Evolutionary conservation across 306 rosid species (phyloP).

Genomic region (Cicer cuneatum): DNA sequence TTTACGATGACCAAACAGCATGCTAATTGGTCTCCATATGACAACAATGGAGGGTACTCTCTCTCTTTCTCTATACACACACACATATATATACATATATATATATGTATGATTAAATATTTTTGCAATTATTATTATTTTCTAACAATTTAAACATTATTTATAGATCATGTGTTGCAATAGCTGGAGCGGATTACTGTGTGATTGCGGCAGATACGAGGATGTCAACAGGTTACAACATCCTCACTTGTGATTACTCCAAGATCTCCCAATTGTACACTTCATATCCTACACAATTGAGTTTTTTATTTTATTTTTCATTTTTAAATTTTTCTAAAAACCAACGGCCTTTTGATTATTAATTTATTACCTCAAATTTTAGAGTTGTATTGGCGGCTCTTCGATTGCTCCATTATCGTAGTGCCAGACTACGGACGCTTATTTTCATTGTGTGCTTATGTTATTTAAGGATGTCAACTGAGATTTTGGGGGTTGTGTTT

Average conservation of each 20-base stretch:
- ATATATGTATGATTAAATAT: too few species aligned
- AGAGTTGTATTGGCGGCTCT: background rate
- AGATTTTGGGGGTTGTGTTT: background rate
- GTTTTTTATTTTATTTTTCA: background rate
- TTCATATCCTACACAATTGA: too few species aligned
- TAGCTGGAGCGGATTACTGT: slow-evolving; percentile 95
- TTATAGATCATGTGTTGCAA: slow-evolving; percentile 83
- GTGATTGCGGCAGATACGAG: slow-evolving; percentile 95
- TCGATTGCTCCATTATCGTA: background rate
- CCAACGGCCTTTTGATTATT: background rate
- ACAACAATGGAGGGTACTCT: slow-evolving; percentile 94
- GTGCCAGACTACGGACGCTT: background rate
- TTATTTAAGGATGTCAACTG: slow-evolving; percentile 22
- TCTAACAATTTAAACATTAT: background rate
- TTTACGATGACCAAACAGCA: slow-evolving; percentile 77
- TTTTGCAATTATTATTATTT: too few species aligned
- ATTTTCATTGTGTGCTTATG: background rate
- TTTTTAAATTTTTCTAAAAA: background rate
- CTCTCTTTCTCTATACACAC: background rate
- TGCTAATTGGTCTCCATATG: slow-evolving; percentile 94
- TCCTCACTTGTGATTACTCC: slow-evolving; percentile 94
- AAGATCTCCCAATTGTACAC: slow-evolving; percentile 76
- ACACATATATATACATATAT: too few species aligned
- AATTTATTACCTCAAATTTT: slow-evolving; percentile 1
- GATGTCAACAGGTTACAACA: slow-evolving; percentile 91